Evolutionary conservation across 1,284 basidiomycete species (phyloP).

Genomic region (Cryptococcus hybrid): DNA sequence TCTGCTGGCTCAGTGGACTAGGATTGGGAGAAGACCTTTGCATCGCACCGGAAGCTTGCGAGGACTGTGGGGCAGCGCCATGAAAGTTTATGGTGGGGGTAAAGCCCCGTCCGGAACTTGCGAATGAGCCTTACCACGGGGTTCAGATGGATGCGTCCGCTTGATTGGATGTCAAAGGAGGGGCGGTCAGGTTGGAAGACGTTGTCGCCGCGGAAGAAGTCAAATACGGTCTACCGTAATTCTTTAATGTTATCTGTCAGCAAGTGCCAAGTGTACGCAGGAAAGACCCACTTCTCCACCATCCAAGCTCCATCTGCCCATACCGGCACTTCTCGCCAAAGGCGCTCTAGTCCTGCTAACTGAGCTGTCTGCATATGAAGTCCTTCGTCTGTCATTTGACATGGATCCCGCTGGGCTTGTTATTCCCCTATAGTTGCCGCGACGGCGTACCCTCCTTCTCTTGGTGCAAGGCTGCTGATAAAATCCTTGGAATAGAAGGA

Average conservation of each 20-base stretch:
- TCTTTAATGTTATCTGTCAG: constrained; percentile 2
- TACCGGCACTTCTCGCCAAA: constrained; percentile 36
- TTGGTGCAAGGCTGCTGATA: constrained; percentile 38
- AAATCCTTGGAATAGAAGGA: constrained; percentile 43
- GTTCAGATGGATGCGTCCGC: not conserved
- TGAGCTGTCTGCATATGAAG: constrained; percentile 7
- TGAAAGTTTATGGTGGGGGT: constrained; percentile 11
- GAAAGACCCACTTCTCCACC: constrained; percentile 34
- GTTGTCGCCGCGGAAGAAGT: constrained; percentile 34
- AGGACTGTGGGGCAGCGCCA: not conserved
- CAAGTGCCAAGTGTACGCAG: not conserved
- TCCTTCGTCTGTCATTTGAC: constrained; percentile 25
- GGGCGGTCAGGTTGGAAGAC: constrained; percentile 28
- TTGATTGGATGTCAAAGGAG: constrained; percentile 16
- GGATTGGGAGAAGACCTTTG: constrained; percentile 10
- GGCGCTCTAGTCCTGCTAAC: constrained; percentile 29
- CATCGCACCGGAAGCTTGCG: not conserved
- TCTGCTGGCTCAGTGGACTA: constrained; percentile 35
- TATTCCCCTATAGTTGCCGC: constrained; percentile 41
- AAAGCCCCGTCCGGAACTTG: constrained; percentile 29
- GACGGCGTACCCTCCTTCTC: constrained; percentile 50
- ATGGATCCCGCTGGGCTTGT: constrained; percentile 22
- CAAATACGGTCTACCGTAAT: constrained; percentile 25
- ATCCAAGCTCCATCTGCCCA: constrained; percentile 44
- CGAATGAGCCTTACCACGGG: not conserved